Evolutionary conservation across 2,329 filamentous ascomycete genomes (phyloP).

Genomic region (Teratosphaeria gauchensis): DNA sequence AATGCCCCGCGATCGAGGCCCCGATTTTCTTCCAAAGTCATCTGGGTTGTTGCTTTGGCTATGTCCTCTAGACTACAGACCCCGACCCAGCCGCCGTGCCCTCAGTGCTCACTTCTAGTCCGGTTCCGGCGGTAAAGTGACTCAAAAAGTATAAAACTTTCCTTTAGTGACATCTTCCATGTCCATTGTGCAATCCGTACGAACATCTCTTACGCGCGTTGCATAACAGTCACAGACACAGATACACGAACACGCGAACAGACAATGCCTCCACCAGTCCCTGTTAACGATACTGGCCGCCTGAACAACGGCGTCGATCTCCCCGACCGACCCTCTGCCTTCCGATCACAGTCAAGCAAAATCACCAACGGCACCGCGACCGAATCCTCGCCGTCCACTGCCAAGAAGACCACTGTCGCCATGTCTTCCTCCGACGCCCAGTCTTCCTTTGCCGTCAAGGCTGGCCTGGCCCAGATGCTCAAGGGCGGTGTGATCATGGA

Average conservation of each 20-base stretch:
- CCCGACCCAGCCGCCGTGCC: not conserved
- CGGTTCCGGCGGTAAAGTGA: not conserved
- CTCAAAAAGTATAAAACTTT: not conserved
- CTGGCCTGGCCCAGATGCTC: conserved; percentile 91
- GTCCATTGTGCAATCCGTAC: no score
- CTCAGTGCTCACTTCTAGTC: not conserved
- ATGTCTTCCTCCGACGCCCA: conserved; percentile 12
- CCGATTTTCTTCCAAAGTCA: not conserved
- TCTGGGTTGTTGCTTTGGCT: not conserved
- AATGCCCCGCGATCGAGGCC: not conserved
- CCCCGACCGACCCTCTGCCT: conserved; percentile 5
- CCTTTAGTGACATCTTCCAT: not conserved
- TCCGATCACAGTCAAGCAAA: conserved; percentile 8
- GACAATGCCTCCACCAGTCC: conserved; percentile 1
- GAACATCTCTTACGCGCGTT: not conserved
- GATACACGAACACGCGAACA: not conserved
- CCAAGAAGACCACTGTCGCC: conserved; percentile 4
- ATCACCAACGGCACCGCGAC: conserved; percentile 1
- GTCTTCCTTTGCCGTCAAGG: conserved; percentile 76
- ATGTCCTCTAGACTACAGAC: not conserved
- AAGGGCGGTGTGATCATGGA: conserved; percentile 99
- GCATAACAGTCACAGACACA: not conserved
- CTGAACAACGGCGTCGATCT: conserved; percentile 4
- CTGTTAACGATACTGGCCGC: conserved; percentile 1
- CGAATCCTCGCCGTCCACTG: conserved; percentile 1